Evolutionary conservation across 768 basidiomycete genomes (phyloP), one percentile per base, ranked within the genome.

Genomic region (Austroboletus eburneus): DNA sequence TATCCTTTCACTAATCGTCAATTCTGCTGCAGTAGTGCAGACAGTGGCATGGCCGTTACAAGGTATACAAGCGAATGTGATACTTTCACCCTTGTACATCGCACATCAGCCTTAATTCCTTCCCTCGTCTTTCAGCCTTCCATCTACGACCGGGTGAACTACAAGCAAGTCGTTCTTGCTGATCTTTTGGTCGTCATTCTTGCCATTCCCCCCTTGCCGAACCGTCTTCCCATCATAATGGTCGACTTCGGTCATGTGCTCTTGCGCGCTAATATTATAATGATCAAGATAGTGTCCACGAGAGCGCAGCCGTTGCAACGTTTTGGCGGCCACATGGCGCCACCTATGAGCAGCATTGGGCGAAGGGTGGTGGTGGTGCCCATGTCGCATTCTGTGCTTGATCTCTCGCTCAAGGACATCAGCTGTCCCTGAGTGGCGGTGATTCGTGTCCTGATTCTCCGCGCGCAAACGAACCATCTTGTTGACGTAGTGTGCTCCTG

Each of bases 161-260:
- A 77, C 72, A 9, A 82, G 66, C 40, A 87, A 58, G 59, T 83
- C 77, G 10, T 73, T 69, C 20, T 70, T 70, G 23, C 64, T 46
- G 21, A 58, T 54, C 45, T 48, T 50, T 47, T 44, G 43, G 9
- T 27, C 29, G 16, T n/a, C 44, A 35, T 50, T 35, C 51, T 52
- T 17, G 29, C 39, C 49, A 57, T 51, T 25, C 33, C 12, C 39
- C 43, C 74, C 75, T 51, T 58, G 67, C 33, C 78, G 66, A 27
- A 69, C 66, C 41, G 65, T 67, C 43, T 67, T 56, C 33, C 87
- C 87, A 55, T 89, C 82, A 60, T 80, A 87, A 37, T 75, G 75
- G 61, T 95, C 91, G 1, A 93, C 81, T 7, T 57, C 59, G 52
- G 77, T 81, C 90, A 93, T 90, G 58, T 91, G 82, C 62, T 91